Percentiles rank a stretch among this genome's conserved stretches.
Conservation (phyloP, 2,329 filamentous ascomycete genomes). For the Botryotinia globosa region DNA sequence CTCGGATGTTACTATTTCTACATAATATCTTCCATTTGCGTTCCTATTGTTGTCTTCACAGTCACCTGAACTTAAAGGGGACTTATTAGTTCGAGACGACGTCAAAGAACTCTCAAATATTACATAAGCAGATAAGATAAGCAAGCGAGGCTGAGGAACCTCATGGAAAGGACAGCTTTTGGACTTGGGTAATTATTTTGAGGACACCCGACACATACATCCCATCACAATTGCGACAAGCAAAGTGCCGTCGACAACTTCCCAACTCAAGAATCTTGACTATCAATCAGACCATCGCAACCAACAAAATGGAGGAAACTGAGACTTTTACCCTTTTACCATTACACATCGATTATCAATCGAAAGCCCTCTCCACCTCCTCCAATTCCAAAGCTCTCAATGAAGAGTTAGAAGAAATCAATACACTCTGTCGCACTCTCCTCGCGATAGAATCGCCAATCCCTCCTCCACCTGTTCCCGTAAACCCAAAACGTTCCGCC, state of each 20-base stretch:
- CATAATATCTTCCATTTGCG: not conserved
- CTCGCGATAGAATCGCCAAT: constrained; percentile 61
- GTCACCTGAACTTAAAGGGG: not conserved
- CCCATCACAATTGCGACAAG: not conserved
- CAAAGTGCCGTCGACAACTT: not conserved
- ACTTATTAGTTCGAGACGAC: not conserved
- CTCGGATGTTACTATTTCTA: not conserved
- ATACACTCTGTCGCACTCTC: constrained; percentile 73
- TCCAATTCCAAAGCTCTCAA: constrained; percentile 51
- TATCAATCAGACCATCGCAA: not conserved
- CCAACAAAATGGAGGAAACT: constrained; percentile 51
- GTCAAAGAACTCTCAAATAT: not conserved
- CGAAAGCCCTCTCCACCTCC: constrained; percentile 65
- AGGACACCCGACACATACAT: constrained; percentile 8
- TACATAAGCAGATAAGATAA: not conserved
- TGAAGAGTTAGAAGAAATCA: constrained; percentile 69
- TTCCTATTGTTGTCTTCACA: not conserved
- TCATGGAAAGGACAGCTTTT: constrained; percentile 12
- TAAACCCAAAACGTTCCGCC: constrained; percentile 88
- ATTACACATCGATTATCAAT: constrained; percentile 74
- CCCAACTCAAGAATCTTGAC: not conserved
- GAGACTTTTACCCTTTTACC: constrained; percentile 81
- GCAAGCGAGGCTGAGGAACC: constrained; percentile 1
- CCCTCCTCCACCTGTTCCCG: constrained; percentile 82
- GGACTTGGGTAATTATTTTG: not conserved